These are phyloP conservation scores for Chlorella sp. DNA, from an alignment of 139 green algal species.

Conservation along the genomic window DNA sequence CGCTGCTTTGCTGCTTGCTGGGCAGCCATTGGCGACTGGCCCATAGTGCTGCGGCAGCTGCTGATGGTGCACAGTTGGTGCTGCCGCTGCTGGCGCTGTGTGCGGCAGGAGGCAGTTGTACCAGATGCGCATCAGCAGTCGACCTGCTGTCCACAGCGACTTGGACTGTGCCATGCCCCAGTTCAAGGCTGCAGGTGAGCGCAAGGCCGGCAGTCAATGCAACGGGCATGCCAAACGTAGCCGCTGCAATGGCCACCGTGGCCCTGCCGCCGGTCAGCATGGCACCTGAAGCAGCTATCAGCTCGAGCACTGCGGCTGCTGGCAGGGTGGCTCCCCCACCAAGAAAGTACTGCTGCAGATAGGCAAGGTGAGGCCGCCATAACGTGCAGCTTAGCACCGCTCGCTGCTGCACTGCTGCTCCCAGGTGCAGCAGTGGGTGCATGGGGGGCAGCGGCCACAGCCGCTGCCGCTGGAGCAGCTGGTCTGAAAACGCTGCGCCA, in stretches of 20 bases:
- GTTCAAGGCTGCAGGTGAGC: not conserved
- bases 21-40: not conserved
- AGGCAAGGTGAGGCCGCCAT: not conserved
- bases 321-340: not conserved
- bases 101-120: no score
- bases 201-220: not conserved
- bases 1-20: not conserved
- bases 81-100: no score
- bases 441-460: not conserved
- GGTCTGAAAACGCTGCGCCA: not conserved
- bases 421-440: not conserved
- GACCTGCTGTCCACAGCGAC: not conserved
- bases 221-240: not conserved
- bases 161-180: not conserved
- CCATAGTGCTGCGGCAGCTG: not conserved
- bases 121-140: not conserved
- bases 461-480: not conserved
- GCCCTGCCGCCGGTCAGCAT: not conserved
- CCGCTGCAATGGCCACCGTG: no score
- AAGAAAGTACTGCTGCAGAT: not conserved
- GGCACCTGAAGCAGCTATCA: not conserved
- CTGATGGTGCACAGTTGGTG: no score
- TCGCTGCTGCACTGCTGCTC: not conserved
- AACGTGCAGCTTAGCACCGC: not conserved
- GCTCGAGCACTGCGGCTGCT: not conserved